These are phyloP conservation scores for Hyphopichia fennica DNA, from an alignment of 1,139 yeast species.

Conservation along the genomic window DNA sequence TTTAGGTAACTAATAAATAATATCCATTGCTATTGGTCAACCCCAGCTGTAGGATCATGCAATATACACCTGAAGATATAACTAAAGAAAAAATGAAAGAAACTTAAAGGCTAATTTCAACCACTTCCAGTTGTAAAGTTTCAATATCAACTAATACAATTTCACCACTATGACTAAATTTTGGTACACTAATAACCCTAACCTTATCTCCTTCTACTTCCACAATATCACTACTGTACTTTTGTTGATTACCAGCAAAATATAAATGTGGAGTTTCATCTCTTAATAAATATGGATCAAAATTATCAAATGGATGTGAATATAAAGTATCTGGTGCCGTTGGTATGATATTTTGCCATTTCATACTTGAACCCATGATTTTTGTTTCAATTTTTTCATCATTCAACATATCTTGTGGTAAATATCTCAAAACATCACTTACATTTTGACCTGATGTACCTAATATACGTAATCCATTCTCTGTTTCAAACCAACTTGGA, in stretches of 20 bases:
- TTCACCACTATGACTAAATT: conserved; percentile 64
- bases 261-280: conserved; percentile 81
- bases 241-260: conserved; percentile 80
- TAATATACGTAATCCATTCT: conserved; percentile 53
- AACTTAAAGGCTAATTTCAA: conserved; percentile 13
- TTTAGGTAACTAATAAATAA: no score
- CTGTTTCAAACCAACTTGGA: conserved; percentile 64
- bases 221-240: conserved; percentile 43
- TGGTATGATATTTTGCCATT: conserved; percentile 88
- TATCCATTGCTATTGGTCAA: no score
- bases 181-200: conserved; percentile 68
- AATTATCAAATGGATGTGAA: conserved; percentile 79
- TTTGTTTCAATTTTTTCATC: conserved; percentile 32
- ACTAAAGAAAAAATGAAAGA: background rate
- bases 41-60: no score
- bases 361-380: conserved; percentile 66
- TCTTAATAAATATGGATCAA: conserved; percentile 75
- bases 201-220: conserved; percentile 32
- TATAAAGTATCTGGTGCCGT: conserved; percentile 96
- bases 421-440: conserved; percentile 70
- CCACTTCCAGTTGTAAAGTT: conserved; percentile 52
- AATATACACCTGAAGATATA: no score
- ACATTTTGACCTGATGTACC: conserved; percentile 87
- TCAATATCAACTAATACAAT: conserved; percentile 64
- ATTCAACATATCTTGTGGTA: conserved; percentile 23